phyloP scores from a whole-genome alignment of 805 yeast genomes.

The Suhomyces pyralidae region DNA sequence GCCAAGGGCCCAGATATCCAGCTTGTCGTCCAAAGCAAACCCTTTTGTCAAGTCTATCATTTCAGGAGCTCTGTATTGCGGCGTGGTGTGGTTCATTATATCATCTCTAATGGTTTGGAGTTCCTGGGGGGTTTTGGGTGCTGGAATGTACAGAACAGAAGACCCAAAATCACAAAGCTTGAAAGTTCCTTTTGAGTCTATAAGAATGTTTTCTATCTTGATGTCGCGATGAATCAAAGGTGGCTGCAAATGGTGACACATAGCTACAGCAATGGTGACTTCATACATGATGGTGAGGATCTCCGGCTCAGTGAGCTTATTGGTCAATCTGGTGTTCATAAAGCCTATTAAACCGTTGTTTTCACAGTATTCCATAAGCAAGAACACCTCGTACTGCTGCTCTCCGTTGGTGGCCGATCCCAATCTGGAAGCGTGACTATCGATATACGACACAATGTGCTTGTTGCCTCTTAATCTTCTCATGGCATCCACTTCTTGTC shows the following conservation, averaged over 20 bases:
- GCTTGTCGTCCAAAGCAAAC: slow-evolving; percentile 73
- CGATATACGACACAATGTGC: slow-evolving; percentile 85
- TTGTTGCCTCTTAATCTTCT: slow-evolving; percentile 75
- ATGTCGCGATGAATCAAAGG: slow-evolving; percentile 77
- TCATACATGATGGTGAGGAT: slow-evolving; percentile 66
- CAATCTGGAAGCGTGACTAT: slow-evolving; percentile 88
- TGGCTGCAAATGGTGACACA: slow-evolving; percentile 70
- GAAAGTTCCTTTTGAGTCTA: slow-evolving; percentile 55
- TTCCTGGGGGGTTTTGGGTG: slow-evolving; percentile 63
- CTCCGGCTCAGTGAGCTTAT: slow-evolving; percentile 66
- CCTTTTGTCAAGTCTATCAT: slow-evolving; percentile 72
- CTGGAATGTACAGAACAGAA: slow-evolving; percentile 60
- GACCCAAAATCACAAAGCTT: slow-evolving; percentile 85
- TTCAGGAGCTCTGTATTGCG: slow-evolving; percentile 83
- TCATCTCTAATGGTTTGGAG: slow-evolving; percentile 60
- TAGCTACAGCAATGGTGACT: slow-evolving; percentile 68
- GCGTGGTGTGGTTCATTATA: slow-evolving; percentile 75
- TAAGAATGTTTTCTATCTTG: slow-evolving; percentile 75
- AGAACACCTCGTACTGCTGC: slow-evolving; percentile 72
- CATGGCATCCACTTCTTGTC: slow-evolving; percentile 98
- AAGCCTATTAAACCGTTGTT: slow-evolving; percentile 74
- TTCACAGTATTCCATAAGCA: slow-evolving; percentile 78
- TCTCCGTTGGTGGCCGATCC: slow-evolving; percentile 15
- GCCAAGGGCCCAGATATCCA: slow-evolving; percentile 86
- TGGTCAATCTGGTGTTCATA: slow-evolving; percentile 68